Percentiles rank a stretch among this genome's conserved stretches.
These are phyloP conservation scores for sorghum (Sorghum bicolor) DNA, from an alignment of 176 grass and related monocot species.

Conservation along the genomic window DNA sequence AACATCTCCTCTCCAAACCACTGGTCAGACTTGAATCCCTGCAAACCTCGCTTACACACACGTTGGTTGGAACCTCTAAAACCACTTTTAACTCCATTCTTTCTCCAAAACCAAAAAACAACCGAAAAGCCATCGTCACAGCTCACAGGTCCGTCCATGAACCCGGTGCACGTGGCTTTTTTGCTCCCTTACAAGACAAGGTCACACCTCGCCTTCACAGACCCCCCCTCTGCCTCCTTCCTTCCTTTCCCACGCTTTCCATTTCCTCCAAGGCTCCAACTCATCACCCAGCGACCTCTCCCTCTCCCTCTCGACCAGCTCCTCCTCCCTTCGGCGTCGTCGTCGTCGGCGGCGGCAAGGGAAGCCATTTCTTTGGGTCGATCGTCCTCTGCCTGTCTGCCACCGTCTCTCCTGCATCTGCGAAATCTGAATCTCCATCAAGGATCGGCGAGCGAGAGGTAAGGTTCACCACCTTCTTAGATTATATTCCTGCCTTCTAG, in stretches of 20 bases:
- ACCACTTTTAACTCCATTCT: neutral
- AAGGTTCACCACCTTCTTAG: neutral
- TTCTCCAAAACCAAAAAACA: neutral
- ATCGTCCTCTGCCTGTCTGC: neutral
- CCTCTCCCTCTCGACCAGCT: neutral
- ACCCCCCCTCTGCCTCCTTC: neutral
- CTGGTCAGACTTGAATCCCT: neutral
- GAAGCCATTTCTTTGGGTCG: neutral
- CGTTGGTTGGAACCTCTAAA: neutral
- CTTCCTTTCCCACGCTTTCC: neutral
- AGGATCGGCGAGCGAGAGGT: constrained; percentile 2
- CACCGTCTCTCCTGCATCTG: neutral
- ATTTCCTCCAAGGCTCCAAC: neutral
- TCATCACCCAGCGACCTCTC: neutral
- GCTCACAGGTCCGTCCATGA: neutral
- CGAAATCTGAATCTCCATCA: neutral
- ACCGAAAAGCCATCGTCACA: neutral
- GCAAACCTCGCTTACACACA: neutral
- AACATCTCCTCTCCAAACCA: neutral
- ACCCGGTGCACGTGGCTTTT: neutral
- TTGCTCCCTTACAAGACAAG: neutral
- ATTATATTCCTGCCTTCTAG: neutral
- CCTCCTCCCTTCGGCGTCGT: neutral
- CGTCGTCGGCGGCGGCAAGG: neutral
- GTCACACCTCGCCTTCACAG: neutral